Base-by-base conservation (phyloP, 352 stramenopile genomes). In the Globisporangium ultimum region DNA sequence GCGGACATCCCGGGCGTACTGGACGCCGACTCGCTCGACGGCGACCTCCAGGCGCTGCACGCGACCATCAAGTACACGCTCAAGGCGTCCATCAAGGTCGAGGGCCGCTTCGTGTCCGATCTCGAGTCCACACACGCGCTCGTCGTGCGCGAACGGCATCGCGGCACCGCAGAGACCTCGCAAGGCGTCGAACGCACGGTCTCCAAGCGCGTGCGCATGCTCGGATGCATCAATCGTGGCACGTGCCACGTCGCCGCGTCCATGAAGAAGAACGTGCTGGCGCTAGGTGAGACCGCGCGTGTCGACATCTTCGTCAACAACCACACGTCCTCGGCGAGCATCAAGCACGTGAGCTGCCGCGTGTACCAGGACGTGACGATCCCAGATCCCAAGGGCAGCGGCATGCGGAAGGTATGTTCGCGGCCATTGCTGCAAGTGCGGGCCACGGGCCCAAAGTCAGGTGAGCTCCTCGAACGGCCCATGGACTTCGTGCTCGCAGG, bases 31-130 rank as follows among this genome's bases (percentile, higher is more conserved):
- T 66, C 72, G 6, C 61, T 89, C 45, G 70, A 83, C 48, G 74
- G 72, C 41, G 74, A 79, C 12, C 62, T 78, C 46, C 65, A 76
- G 53, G 70, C 68, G 34, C 66, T 89, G 13, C 76, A 90, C 38
- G 78, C 78, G 3, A 88, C 74, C 14, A 92, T 92, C 64, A 86
- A 88, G 55, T 92, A 92, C 64, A 86, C 74, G 4, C 60, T 92
- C 22, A 88, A 80, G 42, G 79, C 79, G 24, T 74, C 72, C 7
- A 76, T 91, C 53, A 83, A 85, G 60, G 74, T 91, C 43, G 68
- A 88, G 40, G 78, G 78, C 38, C 69, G 77, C 48, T 89, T 91
- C 58, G 69, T 87, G 56, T 87, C 79, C 36, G 76, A 91, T 60
- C 64, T 91, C 51, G 78, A 91, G 68, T 65, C 78, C 10, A 74